Base-by-base conservation (phyloP, 2,329 filamentous ascomycete species). In the Parafenestella ontariensis region DNA sequence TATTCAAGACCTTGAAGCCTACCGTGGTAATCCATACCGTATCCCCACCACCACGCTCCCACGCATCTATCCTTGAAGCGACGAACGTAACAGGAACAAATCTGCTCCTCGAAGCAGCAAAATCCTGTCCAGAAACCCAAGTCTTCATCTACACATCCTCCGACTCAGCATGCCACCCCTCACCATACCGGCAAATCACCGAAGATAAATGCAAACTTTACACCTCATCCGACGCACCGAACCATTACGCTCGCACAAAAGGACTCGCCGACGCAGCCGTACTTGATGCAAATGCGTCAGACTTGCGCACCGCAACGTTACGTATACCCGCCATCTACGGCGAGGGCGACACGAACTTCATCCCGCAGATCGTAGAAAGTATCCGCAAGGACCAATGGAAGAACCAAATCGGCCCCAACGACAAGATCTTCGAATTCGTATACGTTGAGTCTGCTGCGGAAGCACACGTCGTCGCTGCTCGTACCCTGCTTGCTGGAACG, bases 361-460 rank as follows among this genome's bases (percentile, higher is more conserved):
- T 78, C 17, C 75, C 76, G 4, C 66, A 70, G 20, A 65, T 78
- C 20, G 54, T 79, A 13, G 64, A 54, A 9, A 74, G 69, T 7
- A 76, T 79, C 54, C 74, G 73, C 53, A 69, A 68, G 23, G 74
- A 75, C 24, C 75, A 79, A 64, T 75, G 76, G 53, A 78, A 76
- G 59, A 73, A 77, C 50, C 79, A 82, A 53, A 67, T 82, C 41
- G 80, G 80, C 36, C 60, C 70, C 23, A 81, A 81, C 61, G 72
- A 76, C 47, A 80, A 81, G 59, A 64, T 81, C 0, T 81, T 78
- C 64, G 80, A 82, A 62, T 79, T 78, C 54, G 77, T 76, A 20
- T 80, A 80, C 55, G 75, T 78, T 42, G 75, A 70, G 9, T 81
- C 80, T 56, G 76, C 78, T 3, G 78, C 78, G 1, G 72, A 81